Evolutionary conservation across 164 flowering plant species (phyloP).

Genomic region (Pachysandra terminalis): DNA sequence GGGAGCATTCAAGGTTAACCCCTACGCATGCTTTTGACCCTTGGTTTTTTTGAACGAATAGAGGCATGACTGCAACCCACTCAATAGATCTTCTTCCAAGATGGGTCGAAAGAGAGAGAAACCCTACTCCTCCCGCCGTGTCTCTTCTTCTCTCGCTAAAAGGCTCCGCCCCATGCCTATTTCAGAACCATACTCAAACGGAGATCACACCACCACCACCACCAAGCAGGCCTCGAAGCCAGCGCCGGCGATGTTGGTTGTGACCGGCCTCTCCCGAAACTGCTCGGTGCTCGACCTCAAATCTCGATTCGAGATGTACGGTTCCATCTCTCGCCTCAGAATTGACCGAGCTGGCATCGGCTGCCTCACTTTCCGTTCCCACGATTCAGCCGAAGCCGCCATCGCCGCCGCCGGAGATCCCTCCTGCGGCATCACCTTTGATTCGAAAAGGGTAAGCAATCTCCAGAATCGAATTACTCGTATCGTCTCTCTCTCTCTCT

Average conservation of each 20-base stretch:
- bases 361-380: conserved; percentile 58
- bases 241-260: conserved; percentile 36
- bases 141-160: conserved; percentile 31
- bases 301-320: conserved; percentile 80
- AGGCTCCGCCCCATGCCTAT: conserved; percentile 42
- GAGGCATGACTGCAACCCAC: too few species aligned
- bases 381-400: conserved; percentile 64
- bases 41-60: too few species aligned
- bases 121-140: conserved; percentile 39
- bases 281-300: conserved; percentile 80
- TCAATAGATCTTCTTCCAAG: too few species aligned
- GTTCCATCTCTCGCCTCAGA: conserved; percentile 65
- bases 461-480: too few species aligned
- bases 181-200: neutral
- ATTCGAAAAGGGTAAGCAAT: conserved; percentile 44
- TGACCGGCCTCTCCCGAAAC: conserved; percentile 42
- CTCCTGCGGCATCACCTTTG: conserved; percentile 50
- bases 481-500: too few species aligned
- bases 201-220: too few species aligned
- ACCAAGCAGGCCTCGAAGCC: neutral
- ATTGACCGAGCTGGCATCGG: conserved; percentile 59
- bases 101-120: conserved; percentile 58
- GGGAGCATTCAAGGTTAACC: too few species aligned
- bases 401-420: conserved; percentile 62
- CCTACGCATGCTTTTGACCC: too few species aligned